phyloP scores from a whole-genome alignment of 371 early-diverging fungal genomes.

The Mucor saturninus region DNA sequence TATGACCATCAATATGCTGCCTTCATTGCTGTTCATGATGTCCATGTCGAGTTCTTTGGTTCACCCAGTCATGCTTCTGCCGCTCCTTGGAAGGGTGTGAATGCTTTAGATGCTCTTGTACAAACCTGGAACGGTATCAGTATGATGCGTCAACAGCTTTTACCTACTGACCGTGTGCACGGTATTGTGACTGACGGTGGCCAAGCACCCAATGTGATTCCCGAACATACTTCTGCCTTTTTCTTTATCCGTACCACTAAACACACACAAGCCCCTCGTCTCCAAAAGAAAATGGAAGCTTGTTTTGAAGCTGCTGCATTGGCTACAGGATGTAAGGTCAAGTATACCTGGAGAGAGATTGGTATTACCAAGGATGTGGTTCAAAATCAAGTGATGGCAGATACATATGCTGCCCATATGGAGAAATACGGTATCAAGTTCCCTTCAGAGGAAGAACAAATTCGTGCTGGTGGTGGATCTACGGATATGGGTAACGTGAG shows the following conservation, averaged over 20 bases:
- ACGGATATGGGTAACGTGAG: slow-evolving; percentile 85
- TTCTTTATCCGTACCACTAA: slow-evolving; percentile 67
- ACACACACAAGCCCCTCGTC: slow-evolving; percentile 45
- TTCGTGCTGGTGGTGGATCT: slow-evolving; percentile 50
- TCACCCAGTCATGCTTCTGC: slow-evolving; percentile 65
- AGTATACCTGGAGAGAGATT: slow-evolving; percentile 59
- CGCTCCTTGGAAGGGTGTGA: slow-evolving; percentile 55
- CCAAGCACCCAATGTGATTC: slow-evolving; percentile 64
- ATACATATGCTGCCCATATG: slow-evolving; percentile 62
- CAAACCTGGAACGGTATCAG: slow-evolving; percentile 66
- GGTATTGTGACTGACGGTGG: slow-evolving; percentile 78
- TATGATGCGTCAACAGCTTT: slow-evolving; percentile 73
- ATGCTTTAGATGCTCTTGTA: slow-evolving; percentile 77
- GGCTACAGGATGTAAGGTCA: slow-evolving; percentile 76
- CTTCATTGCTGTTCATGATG: slow-evolving; percentile 48
- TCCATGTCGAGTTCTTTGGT: slow-evolving; percentile 69
- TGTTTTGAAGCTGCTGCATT: slow-evolving; percentile 73
- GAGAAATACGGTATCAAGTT: slow-evolving; percentile 50
- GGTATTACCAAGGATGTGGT: slow-evolving; percentile 49
- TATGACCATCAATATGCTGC: slow-evolving; percentile 38
- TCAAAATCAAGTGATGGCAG: slow-evolving; percentile 63
- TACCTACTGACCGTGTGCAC: slow-evolving; percentile 71
- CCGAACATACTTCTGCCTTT: slow-evolving; percentile 64
- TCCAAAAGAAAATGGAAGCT: slow-evolving; percentile 57
- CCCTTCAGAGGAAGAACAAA: slow-evolving; percentile 42